Base-by-base conservation (phyloP, 2,329 filamentous ascomycete species). In the Aspergillus pseudoviridinutans region DNA sequence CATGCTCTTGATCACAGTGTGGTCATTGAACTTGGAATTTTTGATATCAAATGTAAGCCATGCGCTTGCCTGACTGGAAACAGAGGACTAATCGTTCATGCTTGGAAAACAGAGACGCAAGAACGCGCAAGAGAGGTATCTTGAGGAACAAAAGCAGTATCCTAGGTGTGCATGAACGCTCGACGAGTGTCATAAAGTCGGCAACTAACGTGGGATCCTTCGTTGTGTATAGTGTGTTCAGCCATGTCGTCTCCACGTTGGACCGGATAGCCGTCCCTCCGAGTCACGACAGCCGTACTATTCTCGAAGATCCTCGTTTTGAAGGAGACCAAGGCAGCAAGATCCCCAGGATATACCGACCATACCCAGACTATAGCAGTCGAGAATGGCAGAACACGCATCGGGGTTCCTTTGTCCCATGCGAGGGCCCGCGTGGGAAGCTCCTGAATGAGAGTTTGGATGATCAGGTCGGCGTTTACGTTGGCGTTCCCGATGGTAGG, bases 361-460 rank as follows among this genome's bases (percentile, higher is more conserved):
- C 89, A 0, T 91, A 90, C 61, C 88, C 88, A 0, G 77, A 84
- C 22, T 90, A 91, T 74, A 87, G 89, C 66, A 82, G 79, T 51
- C 74, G 77, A 1, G 73, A 77, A 8, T 91, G 87, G 86, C 81
- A 78, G 64, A 74, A 76, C 50, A 71, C 75, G 29, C 82, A 82
- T 61, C 78, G 81, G 50, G 87, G 86, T 17, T 71, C 80, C 54
- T 84, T 87, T 65, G 79, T 84, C 5, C 73, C 86, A 1, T 92
- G 90, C 70, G 76, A 83, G 52, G 88, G 88, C 1, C 85, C 88
- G 1, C 71, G 79, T 54, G 78, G 79, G 24, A 67, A 75, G 41
- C 64, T 72, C 1, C 76, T 82, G 4, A 87, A 87, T 47, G 76
- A 81, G 57, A 79, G 79, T 50, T 73, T 83, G 7, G 81, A 86